A percentile compares a stretch with the other conserved stretches of the same genome.
phyloP scores from a whole-genome alignment of 805 yeast species.

The Pichia kluyveri region DNA sequence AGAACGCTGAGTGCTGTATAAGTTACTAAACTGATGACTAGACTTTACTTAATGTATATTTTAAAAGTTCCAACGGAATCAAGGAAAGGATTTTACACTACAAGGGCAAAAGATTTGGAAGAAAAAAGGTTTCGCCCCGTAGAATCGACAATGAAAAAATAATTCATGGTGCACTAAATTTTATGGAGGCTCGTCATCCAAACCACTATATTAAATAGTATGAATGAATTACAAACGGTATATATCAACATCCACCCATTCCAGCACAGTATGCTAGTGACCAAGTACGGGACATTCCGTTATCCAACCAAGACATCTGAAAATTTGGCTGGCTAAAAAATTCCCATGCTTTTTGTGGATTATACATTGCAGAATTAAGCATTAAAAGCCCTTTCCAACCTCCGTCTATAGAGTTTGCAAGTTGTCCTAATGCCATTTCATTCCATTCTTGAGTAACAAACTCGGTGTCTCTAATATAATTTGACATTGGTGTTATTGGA shows the following conservation, averaged over 20 bases:
- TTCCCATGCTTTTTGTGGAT: constrained; percentile 31
- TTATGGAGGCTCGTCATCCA: no score
- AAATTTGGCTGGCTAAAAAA: constrained; percentile 31
- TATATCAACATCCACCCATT: constrained; percentile 18
- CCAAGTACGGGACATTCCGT: constrained; percentile 60
- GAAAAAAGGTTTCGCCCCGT: no score
- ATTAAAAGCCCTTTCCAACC: constrained; percentile 57
- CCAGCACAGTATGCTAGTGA: constrained; percentile 53
- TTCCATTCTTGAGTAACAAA: constrained; percentile 42
- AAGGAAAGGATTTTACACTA: no score
- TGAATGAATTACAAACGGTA: neutral
- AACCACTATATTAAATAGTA: no score
- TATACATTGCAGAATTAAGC: constrained; percentile 36
- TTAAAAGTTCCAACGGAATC: no score
- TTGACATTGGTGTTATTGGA: constrained; percentile 57
- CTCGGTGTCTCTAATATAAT: constrained; percentile 41
- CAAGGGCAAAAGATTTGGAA: no score
- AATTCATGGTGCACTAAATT: no score
- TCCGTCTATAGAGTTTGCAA: constrained; percentile 36
- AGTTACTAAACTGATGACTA: no score
- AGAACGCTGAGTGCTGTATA: no score
- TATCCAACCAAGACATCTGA: constrained; percentile 37
- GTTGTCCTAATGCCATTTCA: constrained; percentile 20
- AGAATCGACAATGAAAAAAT: no score
- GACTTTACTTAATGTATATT: no score